Conservation (phyloP, 441 rosid species). For the Brassica balearica region DNA sequence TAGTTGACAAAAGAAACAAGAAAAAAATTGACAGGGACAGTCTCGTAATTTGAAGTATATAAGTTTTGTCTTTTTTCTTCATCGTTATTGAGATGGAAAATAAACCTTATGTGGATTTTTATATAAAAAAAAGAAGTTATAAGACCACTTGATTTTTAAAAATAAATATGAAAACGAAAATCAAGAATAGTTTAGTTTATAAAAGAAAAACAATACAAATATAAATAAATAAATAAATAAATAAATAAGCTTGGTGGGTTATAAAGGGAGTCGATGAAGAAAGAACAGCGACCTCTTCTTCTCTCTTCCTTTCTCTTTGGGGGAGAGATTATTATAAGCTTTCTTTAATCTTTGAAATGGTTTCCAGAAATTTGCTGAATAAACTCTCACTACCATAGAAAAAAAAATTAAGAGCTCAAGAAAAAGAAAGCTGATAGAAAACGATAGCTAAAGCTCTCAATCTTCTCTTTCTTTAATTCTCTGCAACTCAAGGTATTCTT, state of each 20-base stretch:
- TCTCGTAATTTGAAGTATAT: conserved; percentile 27
- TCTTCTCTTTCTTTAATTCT: conserved; percentile 37
- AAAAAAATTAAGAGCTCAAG: conserved; percentile 6
- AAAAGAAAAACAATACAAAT: not conserved
- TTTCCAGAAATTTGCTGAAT: conserved; percentile 38
- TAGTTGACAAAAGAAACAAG: conserved; percentile 15
- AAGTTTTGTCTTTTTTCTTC: conserved; percentile 30
- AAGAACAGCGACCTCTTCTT: conserved; percentile 57
- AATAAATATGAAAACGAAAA: conserved; percentile 11
- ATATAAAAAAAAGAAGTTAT: conserved; percentile 7
- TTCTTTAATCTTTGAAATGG: conserved; percentile 25
- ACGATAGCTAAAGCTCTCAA: conserved; percentile 48
- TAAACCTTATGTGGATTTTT: not conserved
- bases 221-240: not conserved
- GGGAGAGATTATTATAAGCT: conserved; percentile 45
- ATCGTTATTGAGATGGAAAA: conserved; percentile 23
- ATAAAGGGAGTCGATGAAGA: conserved; percentile 50
- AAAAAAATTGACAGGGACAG: conserved; percentile 14
- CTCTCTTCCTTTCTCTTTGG: conserved; percentile 47
- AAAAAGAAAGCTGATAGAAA: conserved; percentile 40
- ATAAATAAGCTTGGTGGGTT: conserved; percentile 44
- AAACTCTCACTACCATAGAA: conserved; percentile 40
- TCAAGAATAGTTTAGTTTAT: not conserved
- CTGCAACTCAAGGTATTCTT: conserved; percentile 46
- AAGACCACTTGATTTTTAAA: conserved; percentile 14